A percentile compares a stretch with the other conserved stretches of the same genome.
Conservation (phyloP, 2,329 filamentous ascomycete genomes). For the Pseudogymnoascus pannorum region DNA sequence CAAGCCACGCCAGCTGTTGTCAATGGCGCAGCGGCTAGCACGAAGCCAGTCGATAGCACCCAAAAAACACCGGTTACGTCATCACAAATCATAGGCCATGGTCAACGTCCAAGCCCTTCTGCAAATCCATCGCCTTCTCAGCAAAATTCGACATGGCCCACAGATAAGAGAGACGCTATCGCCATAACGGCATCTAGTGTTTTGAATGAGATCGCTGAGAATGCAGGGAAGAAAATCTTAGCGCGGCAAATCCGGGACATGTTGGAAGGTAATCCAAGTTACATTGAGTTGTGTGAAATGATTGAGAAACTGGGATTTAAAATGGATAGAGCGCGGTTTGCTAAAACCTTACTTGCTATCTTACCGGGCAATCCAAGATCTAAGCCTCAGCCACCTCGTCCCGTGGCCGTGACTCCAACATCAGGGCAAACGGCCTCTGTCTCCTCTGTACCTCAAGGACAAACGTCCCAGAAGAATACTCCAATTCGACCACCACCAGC, state of each 20-base stretch:
- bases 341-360: conserved; percentile 9
- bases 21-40: background rate
- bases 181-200: conserved; percentile 5
- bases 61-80: background rate
- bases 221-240: conserved; percentile 9
- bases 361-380: background rate
- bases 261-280: conserved; percentile 11
- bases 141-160: conserved; percentile 5
- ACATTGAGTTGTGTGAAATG: conserved; percentile 13
- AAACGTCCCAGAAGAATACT: background rate
- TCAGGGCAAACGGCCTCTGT: background rate
- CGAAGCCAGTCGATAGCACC: background rate
- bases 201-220: conserved; percentile 10
- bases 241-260: conserved; percentile 9
- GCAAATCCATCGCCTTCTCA: background rate
- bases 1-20: background rate
- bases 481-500: background rate
- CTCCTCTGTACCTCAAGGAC: background rate
- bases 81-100: background rate
- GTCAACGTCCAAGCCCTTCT: background rate
- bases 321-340: conserved; percentile 11
- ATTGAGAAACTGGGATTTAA: conserved; percentile 12
- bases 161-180: conserved; percentile 3
- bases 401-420: background rate
- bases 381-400: background rate